Evolutionary conservation across 345 rosid genomes (phyloP).

Genomic region (Populus simonii): DNA sequence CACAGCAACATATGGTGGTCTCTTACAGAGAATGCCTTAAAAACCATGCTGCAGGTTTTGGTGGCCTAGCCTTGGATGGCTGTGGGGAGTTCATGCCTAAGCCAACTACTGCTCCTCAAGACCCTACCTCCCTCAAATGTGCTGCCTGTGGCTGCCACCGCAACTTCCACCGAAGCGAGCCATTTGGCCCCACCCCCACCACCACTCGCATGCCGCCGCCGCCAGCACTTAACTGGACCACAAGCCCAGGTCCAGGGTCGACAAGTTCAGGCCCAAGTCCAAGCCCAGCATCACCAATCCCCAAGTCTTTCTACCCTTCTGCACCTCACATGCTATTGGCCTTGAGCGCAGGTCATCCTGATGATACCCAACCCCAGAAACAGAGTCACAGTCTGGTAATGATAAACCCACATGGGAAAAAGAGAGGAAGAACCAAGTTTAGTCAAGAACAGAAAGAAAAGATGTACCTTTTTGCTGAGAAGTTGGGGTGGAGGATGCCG

Average conservation of each 20-base stretch:
- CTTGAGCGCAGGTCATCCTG: conserved; percentile 40
- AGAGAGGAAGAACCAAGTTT: conserved; percentile 68
- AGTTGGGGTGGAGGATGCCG: conserved; percentile 68
- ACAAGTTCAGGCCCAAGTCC: conserved; percentile 29
- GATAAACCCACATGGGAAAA: conserved; percentile 33
- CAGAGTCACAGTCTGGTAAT: conserved; percentile 6
- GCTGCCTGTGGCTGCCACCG: conserved; percentile 97
- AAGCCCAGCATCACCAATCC: conserved; percentile 55
- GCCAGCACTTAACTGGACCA: conserved; percentile 22
- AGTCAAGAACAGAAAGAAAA: conserved; percentile 62
- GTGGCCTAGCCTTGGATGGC: conserved; percentile 78
- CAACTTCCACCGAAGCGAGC: conserved; percentile 80
- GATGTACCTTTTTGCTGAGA: conserved; percentile 67
- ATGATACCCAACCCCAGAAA: conserved; percentile 26
- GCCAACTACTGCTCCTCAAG: conserved; percentile 27
- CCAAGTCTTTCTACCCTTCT: conserved; percentile 57
- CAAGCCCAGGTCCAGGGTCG: conserved; percentile 35
- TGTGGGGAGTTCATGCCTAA: conserved; percentile 82
- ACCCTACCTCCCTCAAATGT: conserved; percentile 58
- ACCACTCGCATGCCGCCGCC: conserved; percentile 9
- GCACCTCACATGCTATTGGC: conserved; percentile 60
- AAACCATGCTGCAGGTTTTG: conserved; percentile 73
- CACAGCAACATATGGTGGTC: conserved; percentile 31
- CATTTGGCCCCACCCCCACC: conserved; percentile 10
- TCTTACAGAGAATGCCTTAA: conserved; percentile 77